phyloP scores from a whole-genome alignment of 2,329 filamentous ascomycete genomes.

The Colletotrichum siamense region DNA sequence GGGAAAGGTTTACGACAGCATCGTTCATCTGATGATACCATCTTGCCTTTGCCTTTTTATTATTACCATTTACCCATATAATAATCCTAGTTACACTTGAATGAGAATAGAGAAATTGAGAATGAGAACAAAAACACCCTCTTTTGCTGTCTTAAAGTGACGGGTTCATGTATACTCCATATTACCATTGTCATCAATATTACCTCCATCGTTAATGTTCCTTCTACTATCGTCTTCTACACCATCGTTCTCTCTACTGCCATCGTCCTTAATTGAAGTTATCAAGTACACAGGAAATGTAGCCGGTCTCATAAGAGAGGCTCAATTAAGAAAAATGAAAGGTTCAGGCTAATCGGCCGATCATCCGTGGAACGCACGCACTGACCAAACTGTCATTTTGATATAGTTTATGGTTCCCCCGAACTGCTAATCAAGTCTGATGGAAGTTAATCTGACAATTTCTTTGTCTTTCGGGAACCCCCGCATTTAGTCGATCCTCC shows the following conservation, averaged over 20 bases:
- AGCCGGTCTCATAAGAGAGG: not conserved
- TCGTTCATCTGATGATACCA: constrained; percentile 1
- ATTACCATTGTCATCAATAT: not conserved
- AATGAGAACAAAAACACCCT: not conserved
- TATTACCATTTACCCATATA: not conserved
- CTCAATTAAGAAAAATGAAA: not conserved
- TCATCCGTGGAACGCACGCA: not conserved
- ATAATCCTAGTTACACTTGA: not conserved
- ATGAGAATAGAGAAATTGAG: not conserved
- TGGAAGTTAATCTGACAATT: not conserved
- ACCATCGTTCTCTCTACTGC: not conserved
- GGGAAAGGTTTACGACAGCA: not conserved
- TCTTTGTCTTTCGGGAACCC: not conserved
- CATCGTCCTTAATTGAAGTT: not conserved
- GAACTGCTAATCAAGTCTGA: not conserved
- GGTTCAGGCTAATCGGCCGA: not conserved
- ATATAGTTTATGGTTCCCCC: not conserved
- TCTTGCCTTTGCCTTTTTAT: not conserved
- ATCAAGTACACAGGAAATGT: not conserved
- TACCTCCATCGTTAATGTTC: not conserved
- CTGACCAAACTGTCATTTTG: not conserved
- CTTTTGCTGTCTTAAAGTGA: too few species aligned
- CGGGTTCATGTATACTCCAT: not conserved
- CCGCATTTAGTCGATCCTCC: not conserved
- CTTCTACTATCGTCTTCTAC: fast-evolving